Conservation (phyloP, 441 rosid species). For the Monsonia emarginata region DNA sequence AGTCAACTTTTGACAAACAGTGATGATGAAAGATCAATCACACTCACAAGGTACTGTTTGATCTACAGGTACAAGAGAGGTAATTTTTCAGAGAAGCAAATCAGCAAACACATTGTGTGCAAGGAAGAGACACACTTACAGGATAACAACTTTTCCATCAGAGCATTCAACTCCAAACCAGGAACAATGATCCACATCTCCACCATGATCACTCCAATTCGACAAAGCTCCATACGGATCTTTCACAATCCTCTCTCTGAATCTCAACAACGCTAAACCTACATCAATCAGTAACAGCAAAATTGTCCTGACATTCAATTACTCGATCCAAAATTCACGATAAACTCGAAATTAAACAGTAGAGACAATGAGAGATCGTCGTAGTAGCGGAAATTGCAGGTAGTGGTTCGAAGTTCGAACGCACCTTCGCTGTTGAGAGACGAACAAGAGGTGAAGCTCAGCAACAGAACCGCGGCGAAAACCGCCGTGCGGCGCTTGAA, state of each 20-base stretch:
- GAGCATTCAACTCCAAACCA: slow-evolving; percentile 79
- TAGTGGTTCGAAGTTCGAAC: not conserved
- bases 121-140: slow-evolving; percentile 39
- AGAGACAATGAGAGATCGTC: no score
- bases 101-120: not conserved
- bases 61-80: not conserved
- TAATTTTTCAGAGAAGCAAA: not conserved
- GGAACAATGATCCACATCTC: slow-evolving; percentile 31
- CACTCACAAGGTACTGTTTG: not conserved
- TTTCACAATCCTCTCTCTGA: slow-evolving; percentile 43
- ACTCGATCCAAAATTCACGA: not conserved
- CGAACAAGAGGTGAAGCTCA: slow-evolving; percentile 29
- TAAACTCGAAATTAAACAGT: not conserved
- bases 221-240: slow-evolving; percentile 67
- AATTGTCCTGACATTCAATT: not conserved
- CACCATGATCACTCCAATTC: slow-evolving; percentile 41
- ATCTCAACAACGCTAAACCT: slow-evolving; percentile 58
- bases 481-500: slow-evolving; percentile 20
- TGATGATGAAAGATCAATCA: not conserved
- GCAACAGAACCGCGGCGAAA: slow-evolving; percentile 24
- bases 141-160: slow-evolving; percentile 43
- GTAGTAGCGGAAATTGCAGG: no score
- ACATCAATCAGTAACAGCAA: not conserved
- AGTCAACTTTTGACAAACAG: not conserved
- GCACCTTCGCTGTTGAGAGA: slow-evolving; percentile 53